Conservation (phyloP, 2,329 filamentous ascomycete genomes). For the Apiospora saccharicola region DNA sequence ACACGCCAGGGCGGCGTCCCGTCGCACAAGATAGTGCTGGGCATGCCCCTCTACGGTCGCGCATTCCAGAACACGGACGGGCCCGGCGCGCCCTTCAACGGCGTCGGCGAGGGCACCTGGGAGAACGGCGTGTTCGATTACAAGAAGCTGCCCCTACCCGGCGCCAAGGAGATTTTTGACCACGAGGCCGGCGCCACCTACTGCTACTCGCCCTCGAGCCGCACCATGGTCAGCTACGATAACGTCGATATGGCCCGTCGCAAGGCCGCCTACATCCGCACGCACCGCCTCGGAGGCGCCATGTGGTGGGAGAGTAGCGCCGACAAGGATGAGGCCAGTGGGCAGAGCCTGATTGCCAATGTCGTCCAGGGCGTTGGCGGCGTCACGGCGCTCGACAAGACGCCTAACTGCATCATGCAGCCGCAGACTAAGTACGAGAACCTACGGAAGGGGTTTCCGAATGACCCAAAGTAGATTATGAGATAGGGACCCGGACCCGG, state of each 20-base stretch:
- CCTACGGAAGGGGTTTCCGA: conserved; percentile 63
- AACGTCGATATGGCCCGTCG: conserved; percentile 69
- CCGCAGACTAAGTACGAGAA: conserved; percentile 77
- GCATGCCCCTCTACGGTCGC: conserved; percentile 92
- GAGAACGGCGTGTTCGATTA: conserved; percentile 88
- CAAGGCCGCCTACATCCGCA: conserved; percentile 77
- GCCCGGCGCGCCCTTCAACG: conserved; percentile 71
- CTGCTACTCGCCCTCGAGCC: conserved; percentile 71
- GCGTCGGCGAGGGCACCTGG: conserved; percentile 82
- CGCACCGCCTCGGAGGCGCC: conserved; percentile 76
- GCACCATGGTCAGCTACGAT: conserved; percentile 81
- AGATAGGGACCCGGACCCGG: too few relatives aligned
- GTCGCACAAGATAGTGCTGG: conserved; percentile 79
- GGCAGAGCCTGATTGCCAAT: conserved; percentile 72
- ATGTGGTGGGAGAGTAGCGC: conserved; percentile 98
- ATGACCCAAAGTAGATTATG: conserved; percentile 29
- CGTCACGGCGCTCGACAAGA: conserved; percentile 54
- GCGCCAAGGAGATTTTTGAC: conserved; percentile 71
- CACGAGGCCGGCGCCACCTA: conserved; percentile 73
- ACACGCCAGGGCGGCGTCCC: conserved; percentile 66
- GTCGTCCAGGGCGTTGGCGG: conserved; percentile 69
- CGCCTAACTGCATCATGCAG: conserved; percentile 67
- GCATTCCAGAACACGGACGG: conserved; percentile 83
- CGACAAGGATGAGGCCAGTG: conserved; percentile 66
- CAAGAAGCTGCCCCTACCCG: conserved; percentile 79